phyloP scores from a whole-genome alignment of 768 basidiomycete genomes.

The Suillus discolor region DNA sequence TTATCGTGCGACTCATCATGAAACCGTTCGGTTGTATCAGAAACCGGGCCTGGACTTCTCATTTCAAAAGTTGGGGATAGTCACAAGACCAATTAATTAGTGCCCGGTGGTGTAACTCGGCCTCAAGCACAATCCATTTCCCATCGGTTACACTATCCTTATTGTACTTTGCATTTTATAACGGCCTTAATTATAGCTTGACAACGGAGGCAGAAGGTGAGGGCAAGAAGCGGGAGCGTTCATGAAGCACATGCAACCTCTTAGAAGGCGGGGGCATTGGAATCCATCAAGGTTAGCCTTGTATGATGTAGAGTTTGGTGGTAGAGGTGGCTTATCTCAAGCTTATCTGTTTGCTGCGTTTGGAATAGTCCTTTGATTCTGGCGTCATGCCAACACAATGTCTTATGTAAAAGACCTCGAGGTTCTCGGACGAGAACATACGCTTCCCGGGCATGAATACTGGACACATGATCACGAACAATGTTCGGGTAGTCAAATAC shows the following conservation, averaged over 20 bases:
- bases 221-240: neutral
- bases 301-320: neutral
- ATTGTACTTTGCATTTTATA: neutral
- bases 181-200: neutral
- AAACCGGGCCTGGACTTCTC: too few species aligned
- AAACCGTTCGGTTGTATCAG: neutral
- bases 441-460: neutral
- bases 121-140: neutral
- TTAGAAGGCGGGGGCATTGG: too few species aligned
- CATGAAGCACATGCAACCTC: neutral
- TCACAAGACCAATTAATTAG: too few species aligned
- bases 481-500: neutral
- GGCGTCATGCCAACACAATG: neutral
- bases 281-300: neutral
- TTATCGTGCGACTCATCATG: too few species aligned
- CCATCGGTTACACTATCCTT: neutral
- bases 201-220: neutral
- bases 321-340: neutral
- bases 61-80: too few species aligned
- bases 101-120: too few species aligned
- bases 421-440: neutral
- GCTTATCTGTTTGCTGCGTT: neutral
- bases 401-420: neutral
- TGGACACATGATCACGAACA: neutral
- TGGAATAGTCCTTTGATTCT: neutral